Evolutionary conservation across 768 basidiomycete genomes (phyloP).

Genomic region (Rhodotorula paludigena): DNA sequence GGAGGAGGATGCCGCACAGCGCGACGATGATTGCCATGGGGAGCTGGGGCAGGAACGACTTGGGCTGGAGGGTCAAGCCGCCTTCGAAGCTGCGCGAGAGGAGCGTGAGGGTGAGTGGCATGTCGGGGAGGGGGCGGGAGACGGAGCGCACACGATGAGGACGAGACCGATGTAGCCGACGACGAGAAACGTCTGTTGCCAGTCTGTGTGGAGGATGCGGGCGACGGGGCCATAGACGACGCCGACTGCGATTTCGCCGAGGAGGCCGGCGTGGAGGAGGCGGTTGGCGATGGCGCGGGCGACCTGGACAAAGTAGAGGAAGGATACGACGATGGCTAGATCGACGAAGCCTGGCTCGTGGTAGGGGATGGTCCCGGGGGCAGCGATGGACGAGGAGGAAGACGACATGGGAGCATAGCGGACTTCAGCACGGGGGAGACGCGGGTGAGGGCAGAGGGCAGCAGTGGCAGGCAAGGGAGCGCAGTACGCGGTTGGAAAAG

Average conservation of each 20-base stretch:
- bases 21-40: slow-evolving; percentile 51
- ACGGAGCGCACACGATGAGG: slow-evolving; percentile 54
- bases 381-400: not conserved
- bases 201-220: slow-evolving; percentile 49
- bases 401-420: slow-evolving; percentile 6
- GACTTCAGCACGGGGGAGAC: slow-evolving; percentile 9
- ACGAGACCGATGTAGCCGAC: slow-evolving; percentile 53
- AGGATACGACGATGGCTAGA: slow-evolving; percentile 56
- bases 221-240: slow-evolving; percentile 57
- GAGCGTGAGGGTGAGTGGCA: not conserved
- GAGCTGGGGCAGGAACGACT: slow-evolving; percentile 53
- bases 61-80: slow-evolving; percentile 56
- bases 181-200: slow-evolving; percentile 53
- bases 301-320: slow-evolving; percentile 57
- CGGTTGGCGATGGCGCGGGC: slow-evolving; percentile 51
- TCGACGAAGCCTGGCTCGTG: slow-evolving; percentile 46
- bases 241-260: slow-evolving; percentile 59
- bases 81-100: slow-evolving; percentile 46
- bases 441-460: not conserved
- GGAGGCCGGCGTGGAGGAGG: slow-evolving; percentile 52
- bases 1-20: slow-evolving; percentile 49
- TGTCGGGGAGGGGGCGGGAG: not conserved
- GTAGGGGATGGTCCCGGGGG: slow-evolving; percentile 39
- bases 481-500: too few species aligned
- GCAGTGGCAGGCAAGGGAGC: too few species aligned